Evolutionary conservation across 176 grass and related monocot genomes (phyloP).

Genomic region (Carex kokanica): DNA sequence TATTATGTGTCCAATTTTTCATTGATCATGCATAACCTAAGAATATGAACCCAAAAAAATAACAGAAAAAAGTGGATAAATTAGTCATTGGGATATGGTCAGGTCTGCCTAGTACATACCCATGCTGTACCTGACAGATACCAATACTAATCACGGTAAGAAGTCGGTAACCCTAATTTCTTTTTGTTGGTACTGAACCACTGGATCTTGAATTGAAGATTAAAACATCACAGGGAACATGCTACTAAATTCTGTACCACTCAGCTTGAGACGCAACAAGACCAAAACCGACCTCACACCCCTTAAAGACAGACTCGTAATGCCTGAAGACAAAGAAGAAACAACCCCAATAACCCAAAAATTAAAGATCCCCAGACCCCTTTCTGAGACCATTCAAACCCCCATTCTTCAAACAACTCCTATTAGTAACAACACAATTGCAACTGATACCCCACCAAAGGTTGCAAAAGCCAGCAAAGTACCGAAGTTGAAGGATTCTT

Average conservation of each 20-base stretch:
- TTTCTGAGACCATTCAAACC: conserved; percentile 48
- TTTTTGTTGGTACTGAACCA: not conserved
- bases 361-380: conserved; percentile 50
- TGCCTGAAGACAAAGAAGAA: conserved; percentile 62
- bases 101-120: not conserved
- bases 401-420: conserved; percentile 31
- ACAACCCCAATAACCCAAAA: conserved; percentile 39
- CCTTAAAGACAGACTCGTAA: conserved; percentile 64
- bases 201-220: not conserved
- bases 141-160: not conserved
- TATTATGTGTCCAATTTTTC: not conserved
- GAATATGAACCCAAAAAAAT: not conserved
- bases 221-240: conserved; percentile 20
- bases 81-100: not conserved
- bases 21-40: not conserved
- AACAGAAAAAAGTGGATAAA: not conserved
- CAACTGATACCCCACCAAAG: conserved; percentile 45
- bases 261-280: conserved; percentile 27
- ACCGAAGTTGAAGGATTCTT: conserved; percentile 78
- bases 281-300: conserved; percentile 53
- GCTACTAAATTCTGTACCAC: conserved; percentile 55
- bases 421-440: not conserved
- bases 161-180: not conserved
- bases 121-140: not conserved
- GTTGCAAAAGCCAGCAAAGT: conserved; percentile 52